Evolutionary conservation across 495 filamentous ascomycete species (phyloP).

Genomic region (Penicillium antarcticum): DNA sequence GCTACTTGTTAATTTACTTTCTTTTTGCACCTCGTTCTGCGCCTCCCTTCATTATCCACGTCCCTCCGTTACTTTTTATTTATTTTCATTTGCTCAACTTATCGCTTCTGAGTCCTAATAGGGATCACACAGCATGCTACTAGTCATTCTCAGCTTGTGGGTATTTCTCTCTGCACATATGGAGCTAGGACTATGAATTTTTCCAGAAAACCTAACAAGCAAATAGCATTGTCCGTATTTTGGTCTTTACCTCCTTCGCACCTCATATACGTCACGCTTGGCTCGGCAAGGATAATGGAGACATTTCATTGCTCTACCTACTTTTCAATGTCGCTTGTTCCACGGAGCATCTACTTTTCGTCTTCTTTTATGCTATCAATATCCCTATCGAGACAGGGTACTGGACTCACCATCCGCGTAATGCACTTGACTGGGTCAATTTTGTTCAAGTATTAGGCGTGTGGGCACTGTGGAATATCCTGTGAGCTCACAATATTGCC

Average conservation of each 20-base stretch:
- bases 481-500: not conserved
- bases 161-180: not conserved
- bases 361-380: not conserved
- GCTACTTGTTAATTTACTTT: not conserved
- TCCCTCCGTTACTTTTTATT: not conserved
- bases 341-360: not conserved
- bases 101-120: not conserved
- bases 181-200: not conserved
- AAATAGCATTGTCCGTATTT: not conserved
- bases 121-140: not conserved
- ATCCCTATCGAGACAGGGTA: not conserved
- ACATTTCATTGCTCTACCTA: slow-evolving; percentile 15
- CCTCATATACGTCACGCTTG: not conserved
- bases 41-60: not conserved
- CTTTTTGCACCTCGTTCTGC: not conserved
- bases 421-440: slow-evolving; percentile 5
- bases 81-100: not conserved
- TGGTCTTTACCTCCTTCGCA: not conserved
- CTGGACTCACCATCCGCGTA: slow-evolving; percentile 2
- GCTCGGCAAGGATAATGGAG: slow-evolving; percentile 8
- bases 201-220: not conserved
- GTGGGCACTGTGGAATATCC: not conserved
- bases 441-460: not conserved
- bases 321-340: slow-evolving; percentile 15
- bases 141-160: not conserved